Base-by-base conservation (phyloP, 2,329 filamentous ascomycete genomes). In the Talaromyces sp. region DNA sequence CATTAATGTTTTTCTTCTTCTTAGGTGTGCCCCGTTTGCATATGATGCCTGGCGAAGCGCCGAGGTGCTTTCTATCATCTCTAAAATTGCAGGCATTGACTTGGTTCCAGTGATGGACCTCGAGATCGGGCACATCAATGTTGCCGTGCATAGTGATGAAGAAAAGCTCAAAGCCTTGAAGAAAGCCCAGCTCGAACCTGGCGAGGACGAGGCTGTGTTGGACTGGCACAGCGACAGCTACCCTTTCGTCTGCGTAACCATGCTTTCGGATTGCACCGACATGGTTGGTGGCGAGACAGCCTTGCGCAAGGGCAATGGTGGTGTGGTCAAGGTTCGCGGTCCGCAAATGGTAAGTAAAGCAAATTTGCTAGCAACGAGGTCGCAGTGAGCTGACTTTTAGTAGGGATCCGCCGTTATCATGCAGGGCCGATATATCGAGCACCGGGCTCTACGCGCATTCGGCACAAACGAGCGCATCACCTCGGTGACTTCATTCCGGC, bases 161-260 rank as follows among this genome's bases (percentile, higher is more conserved):
- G 73, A 82, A 62, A 79, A 80, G 61, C 67, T 75, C 57, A 72
- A 78, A 59, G 79, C 81, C 61, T 66, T 81, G 6, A 68, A 68
- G n/a, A 74, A 78, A 33, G 66, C 67, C 18, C 72, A 67, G n/a
- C 72, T 71, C 55, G 72, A 72, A 14, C 73, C 72, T 3, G 75
- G 79, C 57, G 77, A 61, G n/a, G 78, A 81, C 40, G 78, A 81
- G 65, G 82, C 85, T 5, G 82, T 85, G 28, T 81, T 88, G 33
- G 83, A 81, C 42, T 89, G 86, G 86, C 86, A 88, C 72, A 83
- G 77, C 0, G 87, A 89, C 70, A 86, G 83, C 68, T 88, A 87
- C 68, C 85, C 86, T 0, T 89, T 88, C 68, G 86, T 89, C n/a
- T 88, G 85, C 65, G 86, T 89, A n/a, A 79, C 82, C 7, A 89